phyloP scores from a whole-genome alignment of 2,329 filamentous ascomycete species.

The Fusarium newnesense region DNA sequence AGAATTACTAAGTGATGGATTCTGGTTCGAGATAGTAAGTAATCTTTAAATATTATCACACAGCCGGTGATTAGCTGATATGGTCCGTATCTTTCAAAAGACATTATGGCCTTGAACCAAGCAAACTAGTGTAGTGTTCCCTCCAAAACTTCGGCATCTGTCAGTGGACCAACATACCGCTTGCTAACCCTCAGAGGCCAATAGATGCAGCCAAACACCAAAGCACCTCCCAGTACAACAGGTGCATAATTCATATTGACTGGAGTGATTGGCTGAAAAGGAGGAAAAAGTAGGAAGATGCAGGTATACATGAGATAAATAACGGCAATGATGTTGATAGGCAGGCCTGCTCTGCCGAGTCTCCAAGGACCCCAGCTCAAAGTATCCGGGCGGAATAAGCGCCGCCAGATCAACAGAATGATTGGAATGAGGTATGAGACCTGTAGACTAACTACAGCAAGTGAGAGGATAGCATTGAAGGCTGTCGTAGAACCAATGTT shows the following conservation, averaged over 20 bases:
- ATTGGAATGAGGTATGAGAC: slow-evolving; percentile 30
- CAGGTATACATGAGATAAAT: slow-evolving; percentile 25
- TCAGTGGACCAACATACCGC: slow-evolving; percentile 27
- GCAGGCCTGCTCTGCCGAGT: slow-evolving; percentile 18
- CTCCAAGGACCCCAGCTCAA: slow-evolving; percentile 30
- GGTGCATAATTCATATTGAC: slow-evolving; percentile 36
- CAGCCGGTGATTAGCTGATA: too few relatives aligned
- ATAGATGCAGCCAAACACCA: slow-evolving; percentile 31
- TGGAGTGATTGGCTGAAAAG: slow-evolving; percentile 20
- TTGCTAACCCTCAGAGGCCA: slow-evolving; percentile 27
- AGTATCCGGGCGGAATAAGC: slow-evolving; percentile 7
- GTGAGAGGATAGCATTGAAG: slow-evolving; percentile 33
- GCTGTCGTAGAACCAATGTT: slow-evolving; percentile 39
- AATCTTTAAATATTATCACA: neutral
- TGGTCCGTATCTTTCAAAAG: accelerated
- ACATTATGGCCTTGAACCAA: neutral
- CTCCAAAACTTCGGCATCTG: neutral
- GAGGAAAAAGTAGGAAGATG: slow-evolving; percentile 30
- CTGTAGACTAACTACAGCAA: slow-evolving; percentile 26
- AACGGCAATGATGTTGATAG: slow-evolving; percentile 12
- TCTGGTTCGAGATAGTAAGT: neutral
- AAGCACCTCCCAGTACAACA: slow-evolving; percentile 11
- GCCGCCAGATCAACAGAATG: slow-evolving; percentile 23
- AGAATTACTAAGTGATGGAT: neutral
- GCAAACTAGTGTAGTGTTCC: neutral